Evolutionary conservation across 1,284 basidiomycete genomes (phyloP).

Genomic region (Austropuccinia psidii): DNA sequence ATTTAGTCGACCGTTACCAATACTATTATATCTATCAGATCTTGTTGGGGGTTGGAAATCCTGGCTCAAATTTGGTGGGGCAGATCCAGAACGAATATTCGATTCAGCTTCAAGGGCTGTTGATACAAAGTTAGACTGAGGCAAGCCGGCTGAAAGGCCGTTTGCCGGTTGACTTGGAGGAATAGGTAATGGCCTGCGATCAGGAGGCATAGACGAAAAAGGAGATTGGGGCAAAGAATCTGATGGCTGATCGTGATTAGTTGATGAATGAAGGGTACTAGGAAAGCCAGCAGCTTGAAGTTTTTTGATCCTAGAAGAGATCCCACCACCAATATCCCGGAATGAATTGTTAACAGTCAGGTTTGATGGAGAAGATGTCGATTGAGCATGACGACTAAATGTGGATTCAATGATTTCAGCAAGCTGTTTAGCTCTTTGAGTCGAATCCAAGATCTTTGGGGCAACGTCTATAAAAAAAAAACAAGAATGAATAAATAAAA

Average conservation of each 20-base stretch:
- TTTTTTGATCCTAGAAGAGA: constrained; percentile 19
- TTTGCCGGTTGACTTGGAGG: neutral
- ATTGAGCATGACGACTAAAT: neutral
- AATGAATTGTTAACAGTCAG: neutral
- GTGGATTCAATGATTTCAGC: constrained; percentile 1
- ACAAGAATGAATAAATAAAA: no score
- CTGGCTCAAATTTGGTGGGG: constrained; percentile 24
- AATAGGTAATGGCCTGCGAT: constrained; percentile 5
- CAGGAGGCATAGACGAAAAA: neutral
- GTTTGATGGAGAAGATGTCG: neutral
- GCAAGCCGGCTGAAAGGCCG: neutral
- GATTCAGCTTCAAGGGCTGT: constrained; percentile 24
- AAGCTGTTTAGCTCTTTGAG: constrained; percentile 6
- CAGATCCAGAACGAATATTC: constrained; percentile 32
- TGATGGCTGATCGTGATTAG: neutral
- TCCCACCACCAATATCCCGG: constrained; percentile 13
- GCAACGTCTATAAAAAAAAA: constrained; percentile 16
- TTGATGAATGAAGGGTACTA: neutral
- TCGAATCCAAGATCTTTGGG: constrained; percentile 25
- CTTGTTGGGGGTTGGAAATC: neutral
- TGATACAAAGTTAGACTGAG: constrained; percentile 8
- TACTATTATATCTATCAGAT: neutral
- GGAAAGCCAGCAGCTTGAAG: constrained; percentile 3
- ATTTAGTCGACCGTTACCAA: neutral
- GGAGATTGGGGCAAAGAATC: neutral